Base-by-base conservation (phyloP, 371 early-diverging fungal genomes). In the Syncephalis fuscata region DNA sequence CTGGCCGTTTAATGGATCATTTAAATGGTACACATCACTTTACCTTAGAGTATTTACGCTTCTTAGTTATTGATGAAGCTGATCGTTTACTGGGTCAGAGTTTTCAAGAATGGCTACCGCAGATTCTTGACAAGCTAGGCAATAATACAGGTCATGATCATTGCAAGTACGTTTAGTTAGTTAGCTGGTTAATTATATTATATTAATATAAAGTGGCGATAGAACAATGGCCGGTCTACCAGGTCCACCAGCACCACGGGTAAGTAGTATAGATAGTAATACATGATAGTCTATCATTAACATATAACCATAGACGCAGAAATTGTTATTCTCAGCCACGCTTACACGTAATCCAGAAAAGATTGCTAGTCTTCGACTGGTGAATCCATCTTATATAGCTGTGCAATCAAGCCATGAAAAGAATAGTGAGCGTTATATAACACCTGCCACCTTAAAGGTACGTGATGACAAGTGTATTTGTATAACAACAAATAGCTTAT, bases 1-100 rank as follows among this genome's bases (percentile, higher is more conserved):
- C 99, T 8, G 97, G 97, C 25, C 76, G 96, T 48, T 60, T 98
- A 50, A 76, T 88, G 25, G 97, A 96, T 59, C 94, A 92, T 53
- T 58, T 92, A 48, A 63, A 71, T 24, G 66, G 68, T 1, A 94
- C 94, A 20, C 80, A 73, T 5, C 85, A 85, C 54, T 90, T 91
- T 54, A 86, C 84, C n/a, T 64, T 95, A 20, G 80, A 83, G 41
- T 91, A 95, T 59, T 58, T 95, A 45, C 71, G 87, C 46, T 92
- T 82, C 57, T 60, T 92, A 63, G 59, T 84, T 23, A 74, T 80
- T 61, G 99, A 99, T 67, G 98, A 98, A 62, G 98, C 98, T 1
- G 99, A 99, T 70, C 82, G 93, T 22, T 60, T 97, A 37, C 59
- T 96, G 48, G 82, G 82, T 53, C 87, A 88, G 58, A 75, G 79